Percentiles rank a stretch among this genome's conserved stretches.
phyloP scores from a whole-genome alignment of 805 yeast species.

The Starmerella cellae region DNA sequence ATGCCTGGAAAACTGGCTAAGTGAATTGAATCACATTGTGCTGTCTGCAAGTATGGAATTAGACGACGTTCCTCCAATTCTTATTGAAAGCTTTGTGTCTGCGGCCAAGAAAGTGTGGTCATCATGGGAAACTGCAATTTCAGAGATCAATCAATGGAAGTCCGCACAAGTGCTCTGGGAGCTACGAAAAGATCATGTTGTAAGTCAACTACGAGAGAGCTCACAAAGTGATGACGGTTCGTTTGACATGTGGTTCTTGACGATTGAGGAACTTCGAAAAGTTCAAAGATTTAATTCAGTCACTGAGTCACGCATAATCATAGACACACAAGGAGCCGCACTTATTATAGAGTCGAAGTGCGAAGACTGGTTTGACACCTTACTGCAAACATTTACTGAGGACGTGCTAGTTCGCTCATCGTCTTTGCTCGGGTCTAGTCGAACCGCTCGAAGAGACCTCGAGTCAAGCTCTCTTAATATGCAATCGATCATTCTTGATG shows the following conservation, averaged over 20 bases:
- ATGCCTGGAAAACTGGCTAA: slow-evolving; percentile 2
- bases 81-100: neutral
- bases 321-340: slow-evolving; percentile 24
- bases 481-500: neutral
- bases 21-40: slow-evolving; percentile 1
- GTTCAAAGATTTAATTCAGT: neutral
- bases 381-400: slow-evolving; percentile 31
- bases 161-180: slow-evolving; percentile 45
- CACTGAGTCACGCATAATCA: slow-evolving; percentile 24
- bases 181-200: slow-evolving; percentile 27
- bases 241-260: neutral
- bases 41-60: neutral
- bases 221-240: neutral
- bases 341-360: slow-evolving; percentile 39
- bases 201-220: slow-evolving; percentile 34
- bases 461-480: neutral
- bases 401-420: slow-evolving; percentile 6
- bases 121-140: neutral
- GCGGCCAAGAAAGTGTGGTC: neutral
- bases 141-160: slow-evolving; percentile 41
- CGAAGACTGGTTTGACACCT: slow-evolving; percentile 45
- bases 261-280: neutral
- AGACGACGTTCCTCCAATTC: slow-evolving; percentile 14
- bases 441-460: neutral
- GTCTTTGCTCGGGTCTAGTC: neutral